phyloP scores from a whole-genome alignment of 495 filamentous ascomycete species.

The Hypoxylon cercidicola region DNA sequence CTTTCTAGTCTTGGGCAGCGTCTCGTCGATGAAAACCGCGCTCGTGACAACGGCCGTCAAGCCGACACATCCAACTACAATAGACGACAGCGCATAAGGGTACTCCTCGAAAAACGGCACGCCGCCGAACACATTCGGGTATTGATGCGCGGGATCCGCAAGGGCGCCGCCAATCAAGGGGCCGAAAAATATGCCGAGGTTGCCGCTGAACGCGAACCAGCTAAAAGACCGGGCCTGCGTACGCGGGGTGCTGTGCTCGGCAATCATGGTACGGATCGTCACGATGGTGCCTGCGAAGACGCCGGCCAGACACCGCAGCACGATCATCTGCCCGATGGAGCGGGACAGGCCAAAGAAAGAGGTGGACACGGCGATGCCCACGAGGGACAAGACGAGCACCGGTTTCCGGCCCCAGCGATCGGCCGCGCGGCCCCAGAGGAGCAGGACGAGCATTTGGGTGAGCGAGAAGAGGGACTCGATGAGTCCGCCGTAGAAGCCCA shows the following conservation, averaged over 20 bases:
- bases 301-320: slow-evolving; percentile 72
- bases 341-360: slow-evolving; percentile 70
- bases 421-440: slow-evolving; percentile 70
- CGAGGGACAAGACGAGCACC: slow-evolving; percentile 68
- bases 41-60: slow-evolving; percentile 59
- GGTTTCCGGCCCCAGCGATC: slow-evolving; percentile 75
- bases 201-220: slow-evolving; percentile 75
- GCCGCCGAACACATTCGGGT: slow-evolving; percentile 62
- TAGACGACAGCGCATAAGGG: slow-evolving; percentile 71
- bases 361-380: slow-evolving; percentile 66
- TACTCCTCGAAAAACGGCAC: slow-evolving; percentile 67
- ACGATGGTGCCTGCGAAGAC: slow-evolving; percentile 75
- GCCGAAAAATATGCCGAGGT: slow-evolving; percentile 75
- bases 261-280: slow-evolving; percentile 76
- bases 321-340: slow-evolving; percentile 71
- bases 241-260: slow-evolving; percentile 71
- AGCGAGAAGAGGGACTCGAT: slow-evolving; percentile 79
- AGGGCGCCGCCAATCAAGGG: slow-evolving; percentile 72
- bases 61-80: slow-evolving; percentile 62
- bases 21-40: slow-evolving; percentile 67
- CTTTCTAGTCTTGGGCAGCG: slow-evolving; percentile 38
- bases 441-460: slow-evolving; percentile 68
- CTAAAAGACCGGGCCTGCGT: slow-evolving; percentile 77
- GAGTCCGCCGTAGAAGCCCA: slow-evolving; percentile 77
- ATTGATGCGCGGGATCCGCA: slow-evolving; percentile 68